Percentiles rank a stretch among this genome's conserved stretches.
These are phyloP conservation scores for Solanum infundibuliforme DNA, from an alignment of 257 asterid species.

Conservation along the genomic window DNA sequence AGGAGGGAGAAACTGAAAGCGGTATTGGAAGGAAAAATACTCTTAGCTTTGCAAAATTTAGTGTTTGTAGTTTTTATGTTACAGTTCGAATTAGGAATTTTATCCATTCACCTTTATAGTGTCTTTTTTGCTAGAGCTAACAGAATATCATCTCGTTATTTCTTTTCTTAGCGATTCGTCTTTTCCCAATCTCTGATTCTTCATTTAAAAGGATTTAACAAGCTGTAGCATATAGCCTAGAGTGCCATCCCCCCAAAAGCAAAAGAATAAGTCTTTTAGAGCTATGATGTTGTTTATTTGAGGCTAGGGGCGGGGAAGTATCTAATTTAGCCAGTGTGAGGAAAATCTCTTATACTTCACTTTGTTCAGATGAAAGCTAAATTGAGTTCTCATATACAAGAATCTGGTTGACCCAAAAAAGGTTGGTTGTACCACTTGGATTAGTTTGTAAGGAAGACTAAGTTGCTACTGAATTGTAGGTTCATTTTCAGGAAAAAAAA, in stretches of 20 bases:
- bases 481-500: conserved; percentile 14
- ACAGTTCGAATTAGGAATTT: neutral
- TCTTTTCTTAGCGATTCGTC: neutral
- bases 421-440: too few relatives aligned
- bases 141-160: neutral
- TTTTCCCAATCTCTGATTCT: neutral
- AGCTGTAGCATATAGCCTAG: neutral
- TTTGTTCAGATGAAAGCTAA: too few relatives aligned
- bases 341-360: too few relatives aligned
- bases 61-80: neutral
- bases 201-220: neutral
- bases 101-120: neutral
- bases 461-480: neutral
- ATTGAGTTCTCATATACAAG: too few relatives aligned
- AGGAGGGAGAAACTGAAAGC: neutral
- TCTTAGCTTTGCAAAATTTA: neutral
- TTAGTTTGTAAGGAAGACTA: neutral
- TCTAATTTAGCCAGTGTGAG: neutral
- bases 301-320: neutral
- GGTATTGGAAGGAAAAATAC: neutral
- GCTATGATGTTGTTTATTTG: neutral
- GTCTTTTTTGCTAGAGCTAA: neutral
- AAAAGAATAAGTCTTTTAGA: neutral
- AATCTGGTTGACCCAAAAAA: too few relatives aligned
- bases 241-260: neutral